Base-by-base conservation (phyloP, 768 basidiomycete species). In the Leccinum variicolor region DNA sequence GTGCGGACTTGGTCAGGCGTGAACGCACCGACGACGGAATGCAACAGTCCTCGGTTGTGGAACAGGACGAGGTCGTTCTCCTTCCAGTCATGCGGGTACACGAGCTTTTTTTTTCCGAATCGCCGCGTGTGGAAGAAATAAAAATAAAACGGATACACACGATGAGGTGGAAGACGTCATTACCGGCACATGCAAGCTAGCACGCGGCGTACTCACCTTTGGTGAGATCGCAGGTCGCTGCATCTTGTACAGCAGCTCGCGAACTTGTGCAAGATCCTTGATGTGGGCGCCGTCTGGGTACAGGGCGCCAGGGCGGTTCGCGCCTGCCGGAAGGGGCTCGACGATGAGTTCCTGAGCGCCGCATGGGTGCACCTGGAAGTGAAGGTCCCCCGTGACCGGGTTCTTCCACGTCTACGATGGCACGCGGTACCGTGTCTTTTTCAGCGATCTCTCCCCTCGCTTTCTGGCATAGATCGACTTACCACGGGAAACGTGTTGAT, bases 301-400 rank as follows among this genome's bases (percentile, higher is more conserved):
- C 1, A 94, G 76, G 4, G 90, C 85, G 0, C 79, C 84, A 43
- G 85, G 80, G 10, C 81, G 78, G 26, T 73, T 73, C 0, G 82
- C 80, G 23, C 81, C 81, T 46, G 74, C 77, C 0, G 91, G 90
- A 0, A 95, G 80, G 15, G 92, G 84, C n/a, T 82, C 82, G 62
- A 97, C 75, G 54, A 87, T 60, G 29, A 95, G 79, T 63, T 89
- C 84, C 36, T 77, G 72, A 1, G 72, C 84, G 29, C 85, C 92
- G 63, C 88, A 90, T 4, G 90, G 93, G 69, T 96, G 94, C 4
- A 96, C 94, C 68, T 98, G 84, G 75, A 95, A 86, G 69, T 95
- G 91, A 21, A 98, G 79, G 2, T 77, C 76, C 25, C 86, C 85
- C 13, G 93, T 96, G 8, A 84, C 82, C 1, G 93, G 92, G 73